A percentile compares a stretch with the other conserved stretches of the same genome.
Evolutionary conservation across 257 asterid genomes (phyloP).

Genomic region (Rehmannia glutinosa): DNA sequence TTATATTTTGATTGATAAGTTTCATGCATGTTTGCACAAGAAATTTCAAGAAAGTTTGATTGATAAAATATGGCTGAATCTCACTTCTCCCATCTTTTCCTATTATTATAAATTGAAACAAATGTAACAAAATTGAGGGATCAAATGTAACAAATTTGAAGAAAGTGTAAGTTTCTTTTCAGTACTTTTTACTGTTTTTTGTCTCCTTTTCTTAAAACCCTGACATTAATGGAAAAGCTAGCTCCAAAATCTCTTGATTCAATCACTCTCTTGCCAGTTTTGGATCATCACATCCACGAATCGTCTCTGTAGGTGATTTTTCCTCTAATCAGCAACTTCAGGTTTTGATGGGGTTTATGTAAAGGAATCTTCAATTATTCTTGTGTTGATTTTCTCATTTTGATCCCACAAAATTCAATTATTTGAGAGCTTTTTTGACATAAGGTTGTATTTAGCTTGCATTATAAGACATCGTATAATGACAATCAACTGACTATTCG

Average conservation of each 20-base stretch:
- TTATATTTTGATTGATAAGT: background rate
- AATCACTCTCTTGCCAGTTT: background rate
- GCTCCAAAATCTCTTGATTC: background rate
- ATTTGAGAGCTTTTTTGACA: background rate
- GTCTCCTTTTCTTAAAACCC: too few species aligned
- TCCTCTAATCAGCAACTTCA: background rate
- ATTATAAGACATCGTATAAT: background rate
- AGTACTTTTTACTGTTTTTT: too few species aligned
- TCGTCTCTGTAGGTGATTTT: background rate
- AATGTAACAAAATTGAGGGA: background rate
- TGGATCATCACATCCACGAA: too few species aligned
- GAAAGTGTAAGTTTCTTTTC: background rate
- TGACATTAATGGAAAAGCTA: background rate
- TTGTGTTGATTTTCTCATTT: background rate
- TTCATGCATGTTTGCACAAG: background rate
- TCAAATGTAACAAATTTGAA: background rate
- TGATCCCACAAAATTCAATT: background rate
- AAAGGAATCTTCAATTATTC: background rate
- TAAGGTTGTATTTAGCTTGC: background rate
- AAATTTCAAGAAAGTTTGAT: background rate
- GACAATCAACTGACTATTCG: background rate
- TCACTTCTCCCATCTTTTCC: background rate
- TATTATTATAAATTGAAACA: background rate
- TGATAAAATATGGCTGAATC: background rate
- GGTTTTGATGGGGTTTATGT: background rate